phyloP scores from a whole-genome alignment of 202 grass and related monocot genomes.

The Alloteropsis angusta region DNA sequence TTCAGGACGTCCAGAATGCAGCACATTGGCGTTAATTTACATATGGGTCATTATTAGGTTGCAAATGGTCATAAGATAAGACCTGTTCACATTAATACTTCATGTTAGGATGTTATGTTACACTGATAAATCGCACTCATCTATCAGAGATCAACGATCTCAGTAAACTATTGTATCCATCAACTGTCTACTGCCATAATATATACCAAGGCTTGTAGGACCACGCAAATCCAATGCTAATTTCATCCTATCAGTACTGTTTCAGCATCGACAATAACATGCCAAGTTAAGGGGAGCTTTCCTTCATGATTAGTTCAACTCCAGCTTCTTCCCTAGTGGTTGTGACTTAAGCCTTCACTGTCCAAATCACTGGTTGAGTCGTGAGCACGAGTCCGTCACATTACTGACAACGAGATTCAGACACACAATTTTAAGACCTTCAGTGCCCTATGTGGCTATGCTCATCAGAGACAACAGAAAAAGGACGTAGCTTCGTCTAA shows the following conservation, averaged over 20 bases:
- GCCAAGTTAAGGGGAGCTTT: slow-evolving; percentile 21
- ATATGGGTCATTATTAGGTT: background rate
- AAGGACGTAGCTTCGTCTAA: slow-evolving; percentile 7
- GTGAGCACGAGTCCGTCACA: slow-evolving; percentile 25
- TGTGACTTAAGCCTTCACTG: slow-evolving; percentile 49
- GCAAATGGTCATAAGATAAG: background rate
- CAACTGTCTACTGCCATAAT: slow-evolving; percentile 38
- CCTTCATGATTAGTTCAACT: slow-evolving; percentile 53
- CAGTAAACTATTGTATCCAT: slow-evolving; percentile 21
- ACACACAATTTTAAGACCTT: slow-evolving; percentile 1
- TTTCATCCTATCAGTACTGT: slow-evolving; percentile 48
- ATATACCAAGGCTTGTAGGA: slow-evolving; percentile 18
- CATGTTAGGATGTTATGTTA: background rate
- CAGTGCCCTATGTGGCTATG: background rate
- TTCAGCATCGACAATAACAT: slow-evolving; percentile 38
- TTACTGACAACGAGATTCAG: slow-evolving; percentile 7
- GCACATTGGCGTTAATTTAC: background rate
- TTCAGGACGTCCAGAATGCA: background rate
- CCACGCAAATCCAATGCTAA: slow-evolving; percentile 51
- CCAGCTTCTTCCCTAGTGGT: slow-evolving; percentile 49
- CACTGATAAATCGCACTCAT: background rate
- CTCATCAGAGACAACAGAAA: slow-evolving; percentile 8
- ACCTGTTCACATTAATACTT: background rate
- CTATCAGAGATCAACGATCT: slow-evolving; percentile 21
- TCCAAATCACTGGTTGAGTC: slow-evolving; percentile 48